phyloP scores from a whole-genome alignment of 2,329 filamentous ascomycete genomes.

The Epichloe sylvatica region DNA sequence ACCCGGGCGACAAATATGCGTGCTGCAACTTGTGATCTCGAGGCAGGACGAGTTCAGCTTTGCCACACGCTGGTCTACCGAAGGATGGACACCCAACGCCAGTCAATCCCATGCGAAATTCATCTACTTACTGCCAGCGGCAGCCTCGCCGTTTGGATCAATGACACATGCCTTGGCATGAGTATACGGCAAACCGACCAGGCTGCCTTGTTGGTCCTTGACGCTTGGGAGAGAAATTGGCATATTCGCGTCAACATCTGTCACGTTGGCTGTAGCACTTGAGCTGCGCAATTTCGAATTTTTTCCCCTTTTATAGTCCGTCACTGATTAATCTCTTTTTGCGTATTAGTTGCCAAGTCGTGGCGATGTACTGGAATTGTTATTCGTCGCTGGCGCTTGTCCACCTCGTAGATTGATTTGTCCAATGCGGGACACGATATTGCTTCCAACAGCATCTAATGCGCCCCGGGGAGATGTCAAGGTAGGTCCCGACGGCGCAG shows the following conservation, averaged over 20 bases:
- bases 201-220: background rate
- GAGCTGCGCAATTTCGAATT: background rate
- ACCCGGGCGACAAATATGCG: too few species aligned
- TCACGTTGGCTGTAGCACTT: background rate
- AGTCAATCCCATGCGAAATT: background rate
- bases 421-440: slow-evolving; percentile 75
- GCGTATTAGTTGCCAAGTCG: slow-evolving; percentile 4
- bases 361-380: slow-evolving; percentile 6
- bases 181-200: background rate
- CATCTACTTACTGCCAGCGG: background rate
- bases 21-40: background rate
- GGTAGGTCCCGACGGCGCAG: slow-evolving; percentile 63
- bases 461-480: slow-evolving; percentile 70
- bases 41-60: background rate
- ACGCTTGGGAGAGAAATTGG: background rate
- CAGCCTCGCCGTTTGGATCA: background rate
- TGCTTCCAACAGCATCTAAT: slow-evolving; percentile 84
- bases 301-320: background rate
- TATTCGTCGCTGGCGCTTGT: slow-evolving; percentile 10
- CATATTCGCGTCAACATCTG: background rate
- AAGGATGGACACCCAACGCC: background rate
- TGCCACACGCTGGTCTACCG: background rate
- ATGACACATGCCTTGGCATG: background rate
- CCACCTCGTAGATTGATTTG: slow-evolving; percentile 56
- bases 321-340: background rate